Conservation (phyloP, 305 asterid genomes). For the Lippia alba region DNA sequence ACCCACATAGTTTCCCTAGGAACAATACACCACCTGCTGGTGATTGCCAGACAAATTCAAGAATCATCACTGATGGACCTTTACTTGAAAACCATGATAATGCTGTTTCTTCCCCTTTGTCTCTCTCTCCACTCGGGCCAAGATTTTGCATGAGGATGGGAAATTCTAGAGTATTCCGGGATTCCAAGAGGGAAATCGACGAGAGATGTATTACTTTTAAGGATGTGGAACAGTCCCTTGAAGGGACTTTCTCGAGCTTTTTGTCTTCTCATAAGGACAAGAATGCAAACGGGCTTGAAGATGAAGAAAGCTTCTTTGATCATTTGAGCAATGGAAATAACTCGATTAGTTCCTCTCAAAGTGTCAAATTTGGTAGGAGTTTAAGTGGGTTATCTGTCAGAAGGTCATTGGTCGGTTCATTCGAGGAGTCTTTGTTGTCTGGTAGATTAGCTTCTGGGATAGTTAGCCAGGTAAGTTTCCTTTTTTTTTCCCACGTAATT, state of each 20-base stretch:
- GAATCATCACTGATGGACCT: conserved; percentile 61
- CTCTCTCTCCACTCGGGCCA: conserved; percentile 89
- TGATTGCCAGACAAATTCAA: conserved; percentile 43
- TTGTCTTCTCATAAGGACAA: conserved; percentile 48
- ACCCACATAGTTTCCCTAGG: conserved; percentile 38
- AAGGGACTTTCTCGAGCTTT: conserved; percentile 53
- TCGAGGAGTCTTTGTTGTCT: conserved; percentile 90
- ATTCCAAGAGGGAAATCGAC: conserved; percentile 46
- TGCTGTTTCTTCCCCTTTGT: conserved; percentile 53
- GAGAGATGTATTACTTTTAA: conserved; percentile 59
- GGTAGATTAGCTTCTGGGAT: conserved; percentile 86
- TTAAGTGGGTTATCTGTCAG: conserved; percentile 73
- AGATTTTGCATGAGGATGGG: conserved; percentile 54
- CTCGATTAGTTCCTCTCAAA: conserved; percentile 45
- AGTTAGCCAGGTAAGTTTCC: conserved; percentile 56
- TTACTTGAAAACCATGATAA: conserved; percentile 46
- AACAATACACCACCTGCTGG: conserved; percentile 16
- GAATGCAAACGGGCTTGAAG: conserved; percentile 35
- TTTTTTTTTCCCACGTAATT: conserved; percentile 8
- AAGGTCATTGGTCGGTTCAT: conserved; percentile 92
- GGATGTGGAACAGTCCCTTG: conserved; percentile 78
- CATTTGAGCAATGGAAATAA: conserved; percentile 48
- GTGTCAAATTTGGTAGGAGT: conserved; percentile 58
- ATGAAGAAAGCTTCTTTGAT: conserved; percentile 58
- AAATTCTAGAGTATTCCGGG: conserved; percentile 38